Base-by-base conservation (phyloP, 2,329 filamentous ascomycete genomes). In the Catunica adiposa region DNA sequence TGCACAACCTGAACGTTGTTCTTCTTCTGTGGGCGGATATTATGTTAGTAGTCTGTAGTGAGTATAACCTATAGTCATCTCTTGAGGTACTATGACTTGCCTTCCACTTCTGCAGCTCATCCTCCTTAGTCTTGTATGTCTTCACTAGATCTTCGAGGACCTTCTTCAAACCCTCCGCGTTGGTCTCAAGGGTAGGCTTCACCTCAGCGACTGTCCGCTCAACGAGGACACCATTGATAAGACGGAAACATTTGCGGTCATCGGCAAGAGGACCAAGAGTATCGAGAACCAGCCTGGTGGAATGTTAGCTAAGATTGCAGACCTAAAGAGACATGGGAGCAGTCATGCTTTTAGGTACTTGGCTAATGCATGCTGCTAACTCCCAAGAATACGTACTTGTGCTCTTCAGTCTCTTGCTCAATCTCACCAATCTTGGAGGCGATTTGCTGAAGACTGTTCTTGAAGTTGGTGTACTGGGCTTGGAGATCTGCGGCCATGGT, bases 71-170 rank as follows among this genome's bases (percentile, higher is more conserved):
- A n/a, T n/a, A n/a, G n/a, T n/a, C n/a, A n/a, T n/a, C n/a, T n/a
- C n/a, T n/a, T n/a, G n/a, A n/a, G n/a, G n/a, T n/a, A n/a, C n/a
- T n/a, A n/a, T n/a, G n/a, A 65, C 80, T 58, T 71, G 94, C 90
- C 87, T 98, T 98, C 92, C 92, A 98, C 69, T 84, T 89, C 67
- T 98, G 90, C 75, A 98, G 79, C 66, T 98, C 92, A 44, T 88
- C 82, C 69, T 98, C 89, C 71, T 95, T 94, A 31, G 75, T 72
- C 74, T 94, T 94, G 76, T 97, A 97, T 71, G 95, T 88, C 77
- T 95, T 96, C 62, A 97, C 79, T 61, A 98, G 72, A 67, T 96
- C 90, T 61, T 96, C 89, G 56, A 97, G 74, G 29, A 97, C 89
- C 71, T 95, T 94, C 71, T 85, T 92, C 66, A 98, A 68, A 1